Percentiles rank a stretch among this genome's conserved stretches.
phyloP scores from a whole-genome alignment of 305 asterid species.

The Fraxinus albicans region DNA sequence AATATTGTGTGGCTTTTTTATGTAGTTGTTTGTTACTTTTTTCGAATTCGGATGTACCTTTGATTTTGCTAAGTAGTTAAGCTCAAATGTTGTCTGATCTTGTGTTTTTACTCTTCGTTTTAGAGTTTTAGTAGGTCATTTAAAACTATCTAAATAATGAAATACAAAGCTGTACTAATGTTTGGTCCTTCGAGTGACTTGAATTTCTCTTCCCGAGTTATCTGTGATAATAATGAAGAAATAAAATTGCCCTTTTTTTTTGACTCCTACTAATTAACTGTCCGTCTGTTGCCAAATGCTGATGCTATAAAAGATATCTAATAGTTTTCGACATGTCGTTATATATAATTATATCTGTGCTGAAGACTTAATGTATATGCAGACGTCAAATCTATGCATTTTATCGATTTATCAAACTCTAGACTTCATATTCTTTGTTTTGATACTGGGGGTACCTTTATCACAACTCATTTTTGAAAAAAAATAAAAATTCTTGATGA shows the following conservation, averaged over 20 bases:
- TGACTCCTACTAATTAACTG: neutral
- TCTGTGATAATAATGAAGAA: neutral
- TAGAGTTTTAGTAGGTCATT: constrained; percentile 27
- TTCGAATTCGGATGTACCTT: constrained; percentile 4
- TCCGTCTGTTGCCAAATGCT: neutral
- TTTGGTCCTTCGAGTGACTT: constrained; percentile 7
- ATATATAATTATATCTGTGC: neutral
- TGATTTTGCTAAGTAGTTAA: constrained; percentile 30
- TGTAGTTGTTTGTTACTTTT: constrained; percentile 25
- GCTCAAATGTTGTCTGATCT: constrained; percentile 26
- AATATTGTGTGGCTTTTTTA: constrained; percentile 30
- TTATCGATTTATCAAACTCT: neutral
- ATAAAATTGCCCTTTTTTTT: constrained; percentile 13
- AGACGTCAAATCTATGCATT: neutral
- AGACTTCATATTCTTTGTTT: neutral
- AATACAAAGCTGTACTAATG: constrained; percentile 16
- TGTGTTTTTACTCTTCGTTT: constrained; percentile 19
- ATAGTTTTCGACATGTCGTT: neutral
- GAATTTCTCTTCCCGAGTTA: neutral
- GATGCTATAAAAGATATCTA: neutral
- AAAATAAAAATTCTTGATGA: neutral
- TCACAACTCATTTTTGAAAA: neutral
- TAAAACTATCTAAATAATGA: constrained; percentile 26
- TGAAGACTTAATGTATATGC: neutral
- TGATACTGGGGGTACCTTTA: neutral